phyloP scores from a whole-genome alignment of 2,329 filamentous ascomycete species.

The Amauroascus verrucosus region DNA sequence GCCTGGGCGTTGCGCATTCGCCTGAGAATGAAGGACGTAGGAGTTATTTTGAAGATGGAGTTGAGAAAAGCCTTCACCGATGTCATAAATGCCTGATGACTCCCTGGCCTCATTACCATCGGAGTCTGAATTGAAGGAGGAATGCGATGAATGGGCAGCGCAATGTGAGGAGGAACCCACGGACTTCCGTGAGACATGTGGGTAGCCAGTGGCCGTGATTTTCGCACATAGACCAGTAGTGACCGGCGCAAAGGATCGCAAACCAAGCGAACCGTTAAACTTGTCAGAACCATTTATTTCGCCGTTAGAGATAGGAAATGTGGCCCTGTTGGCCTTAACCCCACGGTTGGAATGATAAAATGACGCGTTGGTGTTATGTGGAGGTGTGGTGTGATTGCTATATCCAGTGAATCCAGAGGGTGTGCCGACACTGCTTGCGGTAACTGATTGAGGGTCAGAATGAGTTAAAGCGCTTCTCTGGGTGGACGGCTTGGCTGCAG shows the following conservation, averaged over 20 bases:
- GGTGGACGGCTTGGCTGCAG: constrained; percentile 15
- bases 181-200: constrained; percentile 30
- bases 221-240: background rate
- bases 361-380: background rate
- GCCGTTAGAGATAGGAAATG: background rate
- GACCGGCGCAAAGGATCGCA: background rate
- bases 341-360: background rate
- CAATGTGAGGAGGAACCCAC: constrained; percentile 26
- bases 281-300: background rate
- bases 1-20: constrained; percentile 21
- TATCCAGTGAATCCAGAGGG: constrained; percentile 24
- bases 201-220: constrained; percentile 18
- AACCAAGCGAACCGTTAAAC: background rate
- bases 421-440: constrained; percentile 1
- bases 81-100: constrained; percentile 23
- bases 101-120: constrained; percentile 28
- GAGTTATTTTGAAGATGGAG: constrained; percentile 15
- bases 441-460: constrained; percentile 6
- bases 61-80: constrained; percentile 26
- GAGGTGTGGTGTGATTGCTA: constrained; percentile 9
- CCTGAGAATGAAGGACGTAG: constrained; percentile 22
- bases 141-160: constrained; percentile 30
- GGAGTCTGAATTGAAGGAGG: constrained; percentile 33
- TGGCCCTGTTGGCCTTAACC: background rate
- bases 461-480: constrained; percentile 29